These are phyloP conservation scores for Apiotrichum veenhuisii DNA, from an alignment of 1,284 basidiomycete genomes.

Conservation along the genomic window DNA sequence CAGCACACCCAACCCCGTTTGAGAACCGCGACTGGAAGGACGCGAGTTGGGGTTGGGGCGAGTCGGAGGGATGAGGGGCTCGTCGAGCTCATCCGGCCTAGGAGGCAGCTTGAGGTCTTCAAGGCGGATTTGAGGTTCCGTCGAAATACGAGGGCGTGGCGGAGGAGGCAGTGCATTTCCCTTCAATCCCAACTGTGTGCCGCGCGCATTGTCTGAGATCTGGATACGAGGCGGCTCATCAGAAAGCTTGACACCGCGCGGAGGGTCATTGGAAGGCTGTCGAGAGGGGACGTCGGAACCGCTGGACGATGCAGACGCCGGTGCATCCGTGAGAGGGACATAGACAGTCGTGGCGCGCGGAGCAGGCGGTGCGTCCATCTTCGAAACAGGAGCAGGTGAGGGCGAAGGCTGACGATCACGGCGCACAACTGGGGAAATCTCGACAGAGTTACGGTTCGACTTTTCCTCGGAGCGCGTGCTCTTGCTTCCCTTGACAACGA, in stretches of 20 bases:
- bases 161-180: neutral
- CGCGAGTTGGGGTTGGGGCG: constrained; percentile 1
- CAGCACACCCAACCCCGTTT: constrained; percentile 16
- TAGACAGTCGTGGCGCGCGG: neutral
- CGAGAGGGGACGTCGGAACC: neutral
- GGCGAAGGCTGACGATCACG: constrained; percentile 1
- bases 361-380: neutral
- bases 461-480: neutral
- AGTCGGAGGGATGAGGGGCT: neutral
- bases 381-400: neutral
- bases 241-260: neutral
- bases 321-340: neutral
- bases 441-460: neutral
- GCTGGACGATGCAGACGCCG: too few relatives aligned
- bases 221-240: neutral
- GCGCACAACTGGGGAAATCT: neutral
- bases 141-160: neutral
- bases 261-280: neutral
- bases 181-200: neutral
- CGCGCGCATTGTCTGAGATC: neutral
- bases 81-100: constrained; percentile 38
- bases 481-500: neutral
- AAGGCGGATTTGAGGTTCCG: neutral
- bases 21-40: constrained; percentile 13
- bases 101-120: constrained; percentile 29